Evolutionary conservation across 306 rosid species (phyloP).

Genomic region (Hylodesmum podocarpum): DNA sequence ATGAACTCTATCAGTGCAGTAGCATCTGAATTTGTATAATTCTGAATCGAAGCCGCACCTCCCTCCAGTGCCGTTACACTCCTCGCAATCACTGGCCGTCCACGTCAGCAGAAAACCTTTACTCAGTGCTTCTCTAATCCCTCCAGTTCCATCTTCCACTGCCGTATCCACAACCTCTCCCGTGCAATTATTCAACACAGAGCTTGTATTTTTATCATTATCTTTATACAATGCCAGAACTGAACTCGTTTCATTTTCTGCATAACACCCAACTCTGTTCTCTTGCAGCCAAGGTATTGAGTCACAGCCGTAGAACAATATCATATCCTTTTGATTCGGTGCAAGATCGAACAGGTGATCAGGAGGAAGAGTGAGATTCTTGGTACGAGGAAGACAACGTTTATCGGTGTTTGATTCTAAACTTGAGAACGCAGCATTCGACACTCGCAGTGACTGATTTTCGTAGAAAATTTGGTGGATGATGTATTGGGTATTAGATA

Average conservation of each 20-base stretch:
- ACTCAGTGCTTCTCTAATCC: conserved; percentile 26
- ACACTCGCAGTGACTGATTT: conserved; percentile 30
- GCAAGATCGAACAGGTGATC: neutral
- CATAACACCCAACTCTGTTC: conserved; percentile 34
- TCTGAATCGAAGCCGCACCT: conserved; percentile 42
- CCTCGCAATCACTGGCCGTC: conserved; percentile 38
- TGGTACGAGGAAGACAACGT: conserved; percentile 11
- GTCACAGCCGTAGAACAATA: conserved; percentile 40
- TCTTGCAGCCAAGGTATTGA: neutral
- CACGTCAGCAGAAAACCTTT: conserved; percentile 56
- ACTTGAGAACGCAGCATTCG: conserved; percentile 36
- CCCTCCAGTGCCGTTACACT: conserved; percentile 39
- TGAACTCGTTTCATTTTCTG: neutral
- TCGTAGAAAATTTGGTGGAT: conserved; percentile 45
- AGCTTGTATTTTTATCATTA: neutral
- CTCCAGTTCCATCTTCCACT: conserved; percentile 11
- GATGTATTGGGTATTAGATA: conserved; percentile 7
- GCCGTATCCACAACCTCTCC: neutral
- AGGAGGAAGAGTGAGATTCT: conserved; percentile 20
- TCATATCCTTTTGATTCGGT: neutral
- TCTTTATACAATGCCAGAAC: conserved; percentile 42
- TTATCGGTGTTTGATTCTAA: neutral
- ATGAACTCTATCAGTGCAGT: conserved; percentile 61
- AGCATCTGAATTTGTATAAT: conserved; percentile 32
- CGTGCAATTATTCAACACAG: conserved; percentile 19